Conservation (phyloP, 1,284 basidiomycete species). For the Boletellus dicymbophilus region DNA sequence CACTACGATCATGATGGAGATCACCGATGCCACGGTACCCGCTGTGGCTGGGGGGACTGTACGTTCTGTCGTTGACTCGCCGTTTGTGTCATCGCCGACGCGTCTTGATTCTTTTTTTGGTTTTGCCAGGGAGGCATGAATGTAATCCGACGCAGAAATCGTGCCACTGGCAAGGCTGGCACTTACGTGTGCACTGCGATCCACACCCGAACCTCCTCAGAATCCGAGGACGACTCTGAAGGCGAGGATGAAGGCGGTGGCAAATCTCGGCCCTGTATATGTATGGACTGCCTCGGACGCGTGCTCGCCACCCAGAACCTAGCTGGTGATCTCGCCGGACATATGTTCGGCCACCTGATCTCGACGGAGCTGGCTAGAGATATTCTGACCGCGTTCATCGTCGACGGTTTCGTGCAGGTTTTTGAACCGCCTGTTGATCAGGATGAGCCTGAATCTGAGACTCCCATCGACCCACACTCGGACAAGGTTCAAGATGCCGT, state of each 20-base stretch:
- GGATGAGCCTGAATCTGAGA: neutral
- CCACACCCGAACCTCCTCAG: neutral
- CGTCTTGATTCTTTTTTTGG: neutral
- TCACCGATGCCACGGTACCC: too few species aligned
- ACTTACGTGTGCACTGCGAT: neutral
- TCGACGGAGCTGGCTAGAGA: neutral
- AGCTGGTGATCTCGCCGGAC: neutral
- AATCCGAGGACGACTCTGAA: neutral
- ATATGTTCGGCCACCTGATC: neutral
- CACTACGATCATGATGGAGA: too few species aligned
- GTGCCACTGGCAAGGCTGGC: too few species aligned
- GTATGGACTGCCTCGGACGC: neutral
- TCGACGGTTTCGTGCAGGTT: neutral
- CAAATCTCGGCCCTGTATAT: neutral
- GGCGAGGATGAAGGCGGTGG: neutral
- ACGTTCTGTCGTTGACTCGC: too few species aligned
- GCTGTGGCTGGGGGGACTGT: too few species aligned
- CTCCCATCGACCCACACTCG: neutral
- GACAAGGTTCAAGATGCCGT: neutral
- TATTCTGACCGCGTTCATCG: neutral
- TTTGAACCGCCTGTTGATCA: neutral
- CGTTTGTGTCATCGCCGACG: too few species aligned
- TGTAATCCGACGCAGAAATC: neutral
- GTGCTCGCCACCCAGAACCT: neutral
- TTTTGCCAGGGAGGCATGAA: neutral